Base-by-base conservation (phyloP, 768 basidiomycete species). In the button mushroom (Agaricus bisporus) region DNA sequence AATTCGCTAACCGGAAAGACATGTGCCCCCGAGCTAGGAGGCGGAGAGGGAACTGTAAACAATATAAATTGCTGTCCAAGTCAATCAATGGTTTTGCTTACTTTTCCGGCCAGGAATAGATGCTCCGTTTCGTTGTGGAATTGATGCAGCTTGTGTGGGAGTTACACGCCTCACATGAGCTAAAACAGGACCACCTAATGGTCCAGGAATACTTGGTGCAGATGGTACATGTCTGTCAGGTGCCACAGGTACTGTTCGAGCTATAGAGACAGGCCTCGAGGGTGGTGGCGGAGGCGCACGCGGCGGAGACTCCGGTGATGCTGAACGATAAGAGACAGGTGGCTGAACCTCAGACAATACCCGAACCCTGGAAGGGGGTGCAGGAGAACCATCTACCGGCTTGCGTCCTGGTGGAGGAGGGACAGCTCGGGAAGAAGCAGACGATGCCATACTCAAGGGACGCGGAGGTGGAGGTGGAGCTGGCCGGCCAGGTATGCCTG, bases 1-100 rank as follows among this genome's bases (percentile, higher is more conserved):
- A 92, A 91, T 48, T 84, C 88, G 12, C 73, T 70, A n/a, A 83
- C 78, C 6, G 88, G 88, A 64, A 91, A 93, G 14, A 75, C 83
- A 62, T 89, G 85, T 20, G 75, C 66, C 8, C 88, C 88, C 39
- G 77, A 79, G 51, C 75, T 80, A 2, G 88, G 80, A 22, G 77
- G 74, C 43, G 79, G 77, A 4, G 78, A 77, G 25, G 74, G 74
- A 25, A 78, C 77, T 78, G 41, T 43, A 49, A 37, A 46, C 14
- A 41, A 41, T 32, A 49, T 59, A 48, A 37, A 46, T 56, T 25
- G 55, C 44, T 38, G 36, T 54, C 39, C 38, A 5, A 39, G 15
- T 48, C 43, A 49, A 17, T 38, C 52, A 50, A 42, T 51, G 46
- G 64, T 47, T 37, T 36, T 49, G 63, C 78, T 59, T 64, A 83